Conservation (phyloP, 495 filamentous ascomycete species). For the Parathielavia hyrcaniae region DNA sequence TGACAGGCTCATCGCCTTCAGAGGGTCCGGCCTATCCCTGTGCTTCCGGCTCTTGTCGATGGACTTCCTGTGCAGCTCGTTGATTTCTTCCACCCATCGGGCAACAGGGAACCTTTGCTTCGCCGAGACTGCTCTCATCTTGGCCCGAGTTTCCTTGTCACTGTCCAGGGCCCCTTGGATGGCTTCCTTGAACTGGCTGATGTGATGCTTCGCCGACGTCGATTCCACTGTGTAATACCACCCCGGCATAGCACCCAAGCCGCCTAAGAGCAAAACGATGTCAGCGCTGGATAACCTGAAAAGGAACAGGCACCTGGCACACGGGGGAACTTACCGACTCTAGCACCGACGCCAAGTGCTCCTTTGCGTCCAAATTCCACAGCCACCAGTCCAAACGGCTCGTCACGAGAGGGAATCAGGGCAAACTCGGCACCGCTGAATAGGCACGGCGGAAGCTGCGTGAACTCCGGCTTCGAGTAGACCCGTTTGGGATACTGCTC, state of each 20-base stretch:
- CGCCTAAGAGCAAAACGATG: slow-evolving; percentile 24
- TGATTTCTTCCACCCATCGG: slow-evolving; percentile 58
- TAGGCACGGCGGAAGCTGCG: slow-evolving; percentile 61
- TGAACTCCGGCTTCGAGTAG: slow-evolving; percentile 69
- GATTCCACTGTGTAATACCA: slow-evolving; percentile 66
- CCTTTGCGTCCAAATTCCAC: slow-evolving; percentile 75
- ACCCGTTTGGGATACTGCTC: slow-evolving; percentile 62
- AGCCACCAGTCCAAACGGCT: slow-evolving; percentile 72
- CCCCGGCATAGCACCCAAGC: slow-evolving; percentile 69
- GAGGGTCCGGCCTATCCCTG: slow-evolving; percentile 12
- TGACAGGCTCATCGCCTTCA: slow-evolving; percentile 2
- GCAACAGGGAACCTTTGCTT: slow-evolving; percentile 69
- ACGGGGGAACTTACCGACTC: slow-evolving; percentile 50
- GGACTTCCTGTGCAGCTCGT: slow-evolving; percentile 54
- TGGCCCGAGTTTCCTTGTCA: slow-evolving; percentile 50
- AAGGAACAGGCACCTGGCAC: too few relatives aligned
- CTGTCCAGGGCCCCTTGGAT: slow-evolving; percentile 60
- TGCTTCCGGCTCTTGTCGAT: slow-evolving; percentile 32
- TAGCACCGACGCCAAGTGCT: slow-evolving; percentile 64
- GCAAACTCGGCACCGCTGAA: slow-evolving; percentile 74
- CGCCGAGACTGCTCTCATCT: slow-evolving; percentile 69
- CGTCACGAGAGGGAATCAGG: slow-evolving; percentile 68
- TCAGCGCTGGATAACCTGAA: not conserved
- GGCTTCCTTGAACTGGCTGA: slow-evolving; percentile 65
- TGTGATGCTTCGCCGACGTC: slow-evolving; percentile 58